Evolutionary conservation across 2,329 filamentous ascomycete genomes (phyloP), one percentile per base, ranked within the genome.

Genomic region (Aspergillus aculeatinus): DNA sequence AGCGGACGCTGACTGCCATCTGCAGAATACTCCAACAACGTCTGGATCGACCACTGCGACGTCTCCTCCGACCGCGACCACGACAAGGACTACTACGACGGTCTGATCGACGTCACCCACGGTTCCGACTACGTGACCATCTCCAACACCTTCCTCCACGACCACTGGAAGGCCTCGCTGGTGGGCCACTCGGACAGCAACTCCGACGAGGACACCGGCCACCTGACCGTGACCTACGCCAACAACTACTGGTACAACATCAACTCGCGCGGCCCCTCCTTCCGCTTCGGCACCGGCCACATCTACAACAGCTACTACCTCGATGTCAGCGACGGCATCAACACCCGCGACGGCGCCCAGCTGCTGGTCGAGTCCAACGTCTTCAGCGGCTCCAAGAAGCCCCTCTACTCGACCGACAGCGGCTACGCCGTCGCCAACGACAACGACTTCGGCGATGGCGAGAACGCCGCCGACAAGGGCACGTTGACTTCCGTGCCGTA

Each of bases 61-160:
- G 79, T 90, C 23, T 86, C 82, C 4, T 85, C 84, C 25, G 82
- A 89, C 75, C 70, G 72, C 35, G 77, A 81, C 67, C 79, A 84
- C 70, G 85, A 81, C 78, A 90, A 90, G 77, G 86, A 90, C 77
- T 88, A 83, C 77, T 89, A 88, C 70, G 88, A 90, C 59, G 87
- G 88, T 33, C 82, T 90, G 1, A 75, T 87, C 51, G 88, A 90
- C 67, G 76, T 85, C 54, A 88, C 83, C 53, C 87, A 89, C 74
- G 88, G 79, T 51, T 78, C 82, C 10, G 86, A 89, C 76, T 89
- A 77, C 68, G 73, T 77, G 49, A 76, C 82, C 63, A 77, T 88
- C 63, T 81, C 79, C 64, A 82, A 83, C 75, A 73, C 70, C 64
- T 80, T 77, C 71, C 65, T 85, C 64, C 83, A 85, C 72, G 82